Percentiles rank a stretch among this genome's conserved stretches.
These are phyloP conservation scores for Pontederia crassipes DNA, from an alignment of 176 grass and related monocot species.

Conservation along the genomic window DNA sequence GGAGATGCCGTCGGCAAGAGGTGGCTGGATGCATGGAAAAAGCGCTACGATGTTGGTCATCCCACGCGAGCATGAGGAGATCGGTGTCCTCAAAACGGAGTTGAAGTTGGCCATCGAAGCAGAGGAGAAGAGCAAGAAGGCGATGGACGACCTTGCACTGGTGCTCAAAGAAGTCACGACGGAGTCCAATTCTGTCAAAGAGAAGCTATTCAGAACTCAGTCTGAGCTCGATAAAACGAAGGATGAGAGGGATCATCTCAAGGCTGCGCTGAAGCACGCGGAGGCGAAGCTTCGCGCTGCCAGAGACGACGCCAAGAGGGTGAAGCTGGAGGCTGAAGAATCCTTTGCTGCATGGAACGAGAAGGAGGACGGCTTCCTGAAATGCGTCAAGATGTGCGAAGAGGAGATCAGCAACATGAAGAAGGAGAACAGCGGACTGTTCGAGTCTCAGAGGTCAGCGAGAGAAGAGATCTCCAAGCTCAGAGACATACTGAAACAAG, in stretches of 20 bases:
- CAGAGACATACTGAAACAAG: slow-evolving; percentile 80
- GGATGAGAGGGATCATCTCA: slow-evolving; percentile 44
- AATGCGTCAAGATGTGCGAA: slow-evolving; percentile 56
- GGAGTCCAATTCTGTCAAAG: slow-evolving; percentile 33
- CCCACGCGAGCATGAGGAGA: not conserved
- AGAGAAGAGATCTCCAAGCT: slow-evolving; percentile 68
- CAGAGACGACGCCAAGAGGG: slow-evolving; percentile 32
- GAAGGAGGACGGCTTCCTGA: slow-evolving; percentile 74
- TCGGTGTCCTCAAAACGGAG: slow-evolving; percentile 22
- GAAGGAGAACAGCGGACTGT: slow-evolving; percentile 41
- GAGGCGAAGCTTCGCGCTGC: slow-evolving; percentile 37
- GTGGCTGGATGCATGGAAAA: slow-evolving; percentile 9
- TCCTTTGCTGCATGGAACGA: slow-evolving; percentile 40
- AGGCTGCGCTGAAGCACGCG: slow-evolving; percentile 26
- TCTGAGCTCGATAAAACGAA: slow-evolving; percentile 42
- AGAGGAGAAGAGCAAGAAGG: slow-evolving; percentile 84
- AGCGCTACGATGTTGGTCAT: slow-evolving; percentile 14
- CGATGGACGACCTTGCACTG: slow-evolving; percentile 64
- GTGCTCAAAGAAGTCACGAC: slow-evolving; percentile 74
- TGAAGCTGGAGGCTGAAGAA: slow-evolving; percentile 54
- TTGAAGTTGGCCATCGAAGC: slow-evolving; percentile 33
- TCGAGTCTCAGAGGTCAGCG: slow-evolving; percentile 42
- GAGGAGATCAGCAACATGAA: slow-evolving; percentile 32
- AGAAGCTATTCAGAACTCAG: slow-evolving; percentile 34
- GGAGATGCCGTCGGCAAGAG: slow-evolving; percentile 14